A percentile compares a stretch with the other conserved stretches of the same genome.
phyloP scores from a whole-genome alignment of 768 basidiomycete genomes.

The Coprinopsis sp. region DNA sequence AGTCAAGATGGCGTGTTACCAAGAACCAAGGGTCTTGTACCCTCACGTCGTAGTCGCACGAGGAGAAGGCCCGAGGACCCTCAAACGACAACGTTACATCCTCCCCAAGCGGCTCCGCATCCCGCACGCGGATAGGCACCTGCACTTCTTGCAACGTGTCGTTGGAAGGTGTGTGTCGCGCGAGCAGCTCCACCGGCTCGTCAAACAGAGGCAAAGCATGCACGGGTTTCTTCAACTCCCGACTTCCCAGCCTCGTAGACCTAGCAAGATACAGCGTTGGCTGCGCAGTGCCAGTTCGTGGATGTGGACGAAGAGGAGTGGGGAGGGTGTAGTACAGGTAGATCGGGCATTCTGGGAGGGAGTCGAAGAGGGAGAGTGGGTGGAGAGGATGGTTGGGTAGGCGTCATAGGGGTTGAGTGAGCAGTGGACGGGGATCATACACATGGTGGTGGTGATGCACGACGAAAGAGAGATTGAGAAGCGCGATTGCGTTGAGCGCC shows the following conservation, averaged over 20 bases:
- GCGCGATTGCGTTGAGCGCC: too few relatives aligned
- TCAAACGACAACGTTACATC: conserved; percentile 13
- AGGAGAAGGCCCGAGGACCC: neutral
- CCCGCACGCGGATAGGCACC: conserved; percentile 45
- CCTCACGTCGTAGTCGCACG: neutral
- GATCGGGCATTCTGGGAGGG: conserved; percentile 27
- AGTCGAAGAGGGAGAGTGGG: too few relatives aligned
- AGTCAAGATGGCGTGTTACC: too few relatives aligned
- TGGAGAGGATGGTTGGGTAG: conserved; percentile 32
- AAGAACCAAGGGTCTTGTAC: too few relatives aligned
- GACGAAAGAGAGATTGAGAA: too few relatives aligned
- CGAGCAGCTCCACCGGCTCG: conserved; percentile 8
- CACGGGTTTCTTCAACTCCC: conserved; percentile 44
- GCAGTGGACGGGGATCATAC: conserved; percentile 18
- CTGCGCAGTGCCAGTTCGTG: conserved; percentile 41
- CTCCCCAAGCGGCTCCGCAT: conserved; percentile 26
- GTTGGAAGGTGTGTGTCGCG: neutral
- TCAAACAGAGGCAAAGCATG: conserved; percentile 26
- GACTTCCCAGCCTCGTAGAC: conserved; percentile 30
- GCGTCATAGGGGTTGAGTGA: conserved; percentile 31
- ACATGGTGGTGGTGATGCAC: neutral
- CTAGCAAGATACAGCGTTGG: conserved; percentile 31
- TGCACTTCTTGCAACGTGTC: conserved; percentile 24
- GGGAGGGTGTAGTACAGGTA: conserved; percentile 38
- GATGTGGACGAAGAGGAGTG: conserved; percentile 42